Percentiles rank a stretch among this genome's conserved stretches.
Conservation (phyloP, 306 rosid species). For the Vicia faba region DNA sequence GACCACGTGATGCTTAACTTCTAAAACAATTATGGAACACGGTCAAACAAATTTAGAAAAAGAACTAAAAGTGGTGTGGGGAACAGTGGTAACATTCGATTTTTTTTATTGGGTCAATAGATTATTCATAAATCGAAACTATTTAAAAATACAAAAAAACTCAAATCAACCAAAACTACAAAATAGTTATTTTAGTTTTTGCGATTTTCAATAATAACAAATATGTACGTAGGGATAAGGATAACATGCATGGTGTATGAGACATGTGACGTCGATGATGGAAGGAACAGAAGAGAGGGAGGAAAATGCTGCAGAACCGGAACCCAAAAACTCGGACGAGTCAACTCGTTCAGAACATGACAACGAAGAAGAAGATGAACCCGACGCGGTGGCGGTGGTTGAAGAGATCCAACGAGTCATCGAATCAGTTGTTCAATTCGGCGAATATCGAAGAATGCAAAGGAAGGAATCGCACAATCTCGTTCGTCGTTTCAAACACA, state of each 20-base stretch:
- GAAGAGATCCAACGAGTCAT: conserved; percentile 56
- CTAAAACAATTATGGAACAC: too few relatives aligned
- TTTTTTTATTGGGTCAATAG: neutral
- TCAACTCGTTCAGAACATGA: neutral
- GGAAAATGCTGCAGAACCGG: conserved; percentile 28
- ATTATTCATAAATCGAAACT: neutral
- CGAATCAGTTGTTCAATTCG: conserved; percentile 59
- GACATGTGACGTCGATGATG: conserved; percentile 32
- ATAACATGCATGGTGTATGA: conserved; percentile 25
- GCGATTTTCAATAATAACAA: neutral
- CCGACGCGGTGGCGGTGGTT: neutral
- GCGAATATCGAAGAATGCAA: conserved; percentile 56
- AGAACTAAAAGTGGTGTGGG: neutral
- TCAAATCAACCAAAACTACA: neutral
- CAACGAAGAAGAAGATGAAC: conserved; percentile 11
- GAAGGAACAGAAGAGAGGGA: conserved; percentile 41
- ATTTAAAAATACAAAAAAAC: neutral
- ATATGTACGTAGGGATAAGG: conserved; percentile 9
- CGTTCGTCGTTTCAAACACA: conserved; percentile 68
- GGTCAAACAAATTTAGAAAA: neutral
- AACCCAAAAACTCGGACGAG: conserved; percentile 20
- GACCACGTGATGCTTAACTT: too few relatives aligned
- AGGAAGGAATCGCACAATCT: conserved; percentile 65
- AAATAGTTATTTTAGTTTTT: neutral
- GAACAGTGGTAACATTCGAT: neutral